Conservation (phyloP, 139 green algal genomes). For the Pseudopediastrum boryanum region DNA sequence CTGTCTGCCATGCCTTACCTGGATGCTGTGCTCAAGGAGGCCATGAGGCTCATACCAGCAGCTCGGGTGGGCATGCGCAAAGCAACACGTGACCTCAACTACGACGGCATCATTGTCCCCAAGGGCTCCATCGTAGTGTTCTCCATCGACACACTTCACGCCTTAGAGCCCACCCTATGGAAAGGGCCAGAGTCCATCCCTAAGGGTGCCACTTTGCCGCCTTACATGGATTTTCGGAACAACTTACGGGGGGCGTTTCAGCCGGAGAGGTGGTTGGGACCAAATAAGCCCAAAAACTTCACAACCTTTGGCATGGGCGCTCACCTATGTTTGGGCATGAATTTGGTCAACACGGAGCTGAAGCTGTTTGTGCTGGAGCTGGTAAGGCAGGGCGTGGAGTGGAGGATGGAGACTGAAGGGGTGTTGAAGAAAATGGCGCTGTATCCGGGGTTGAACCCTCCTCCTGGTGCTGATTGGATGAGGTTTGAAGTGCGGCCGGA, state of each 20-base stretch:
- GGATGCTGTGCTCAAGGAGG: slow-evolving; percentile 39
- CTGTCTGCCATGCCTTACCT: slow-evolving; percentile 35
- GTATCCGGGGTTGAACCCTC: slow-evolving; percentile 25
- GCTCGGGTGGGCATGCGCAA: neutral
- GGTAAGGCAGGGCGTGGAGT: neutral
- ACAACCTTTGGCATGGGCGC: slow-evolving; percentile 26
- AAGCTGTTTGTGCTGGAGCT: slow-evolving; percentile 42
- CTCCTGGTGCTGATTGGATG: slow-evolving; percentile 33
- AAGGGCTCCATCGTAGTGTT: slow-evolving; percentile 17
- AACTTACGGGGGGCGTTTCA: slow-evolving; percentile 31
- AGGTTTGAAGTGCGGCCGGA: too few species aligned
- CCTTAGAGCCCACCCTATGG: slow-evolving; percentile 37
- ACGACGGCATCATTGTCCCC: neutral
- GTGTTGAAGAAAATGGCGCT: slow-evolving; percentile 11
- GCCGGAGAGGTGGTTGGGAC: slow-evolving; percentile 38
- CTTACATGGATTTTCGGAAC: slow-evolving; percentile 44
- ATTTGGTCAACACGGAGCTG: slow-evolving; percentile 34
- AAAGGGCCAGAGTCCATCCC: slow-evolving; percentile 5
- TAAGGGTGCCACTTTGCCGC: neutral
- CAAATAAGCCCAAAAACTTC: neutral
- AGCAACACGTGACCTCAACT: neutral
- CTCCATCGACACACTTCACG: slow-evolving; percentile 22
- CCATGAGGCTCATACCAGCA: slow-evolving; percentile 32
- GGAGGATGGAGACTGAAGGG: slow-evolving; percentile 1
- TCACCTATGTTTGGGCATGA: slow-evolving; percentile 38